Percentiles rank a stretch among this genome's conserved stretches.
Conservation (phyloP, 2,329 filamentous ascomycete genomes). For the Colletotrichum caudatum region DNA sequence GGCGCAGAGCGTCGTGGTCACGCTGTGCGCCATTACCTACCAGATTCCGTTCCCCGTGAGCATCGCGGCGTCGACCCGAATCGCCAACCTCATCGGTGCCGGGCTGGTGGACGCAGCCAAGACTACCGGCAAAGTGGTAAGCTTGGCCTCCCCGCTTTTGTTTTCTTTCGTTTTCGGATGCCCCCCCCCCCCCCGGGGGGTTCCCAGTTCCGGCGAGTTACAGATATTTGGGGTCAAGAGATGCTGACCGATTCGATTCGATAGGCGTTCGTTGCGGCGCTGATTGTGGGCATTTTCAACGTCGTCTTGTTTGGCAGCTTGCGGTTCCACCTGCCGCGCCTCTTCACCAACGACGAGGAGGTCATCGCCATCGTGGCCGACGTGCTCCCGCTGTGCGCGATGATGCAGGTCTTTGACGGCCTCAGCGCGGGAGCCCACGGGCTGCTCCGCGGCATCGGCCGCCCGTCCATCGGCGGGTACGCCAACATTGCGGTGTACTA, state of each 20-base stretch:
- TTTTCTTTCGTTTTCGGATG: background rate
- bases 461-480: constrained; percentile 90
- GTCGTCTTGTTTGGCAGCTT: constrained; percentile 75
- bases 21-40: constrained; percentile 83
- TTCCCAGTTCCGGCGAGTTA: background rate
- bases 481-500: constrained; percentile 91
- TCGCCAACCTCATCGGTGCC: constrained; percentile 93
- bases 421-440: constrained; percentile 85
- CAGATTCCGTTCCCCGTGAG: constrained; percentile 93
- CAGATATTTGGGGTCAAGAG: constrained; percentile 9
- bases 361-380: constrained; percentile 76
- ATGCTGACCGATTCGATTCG: constrained; percentile 45
- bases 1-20: constrained; percentile 87
- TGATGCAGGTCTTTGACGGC: constrained; percentile 92
- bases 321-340: constrained; percentile 77
- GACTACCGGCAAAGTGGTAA: constrained; percentile 80
- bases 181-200: too few species aligned
- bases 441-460: constrained; percentile 85
- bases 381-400: constrained; percentile 83
- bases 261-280: constrained; percentile 69
- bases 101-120: constrained; percentile 84
- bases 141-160: constrained; percentile 44
- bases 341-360: constrained; percentile 81
- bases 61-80: constrained; percentile 87
- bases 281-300: constrained; percentile 83